Conservation (phyloP, 495 filamentous ascomycete species). For the Lasiosphaeris hirsuta region DNA sequence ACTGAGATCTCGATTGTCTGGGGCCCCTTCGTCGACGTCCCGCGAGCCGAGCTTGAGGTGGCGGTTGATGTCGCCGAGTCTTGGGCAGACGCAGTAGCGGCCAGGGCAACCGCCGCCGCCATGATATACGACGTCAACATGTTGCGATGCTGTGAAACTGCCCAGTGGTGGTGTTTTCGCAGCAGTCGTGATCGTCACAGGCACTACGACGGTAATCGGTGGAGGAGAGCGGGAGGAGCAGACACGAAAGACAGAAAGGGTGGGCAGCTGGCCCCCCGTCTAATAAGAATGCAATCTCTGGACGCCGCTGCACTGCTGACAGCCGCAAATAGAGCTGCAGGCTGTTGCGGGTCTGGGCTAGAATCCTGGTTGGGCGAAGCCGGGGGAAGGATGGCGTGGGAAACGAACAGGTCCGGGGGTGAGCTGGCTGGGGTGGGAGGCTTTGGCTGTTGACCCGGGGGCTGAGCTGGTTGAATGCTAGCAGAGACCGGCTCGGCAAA, state of each 20-base stretch:
- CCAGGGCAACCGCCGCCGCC: conserved; percentile 7
- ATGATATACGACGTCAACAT: conserved; percentile 12
- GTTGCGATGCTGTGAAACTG: neutral
- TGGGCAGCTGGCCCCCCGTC: conserved; percentile 1
- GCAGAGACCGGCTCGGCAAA: conserved; percentile 7
- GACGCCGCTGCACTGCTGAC: conserved; percentile 8
- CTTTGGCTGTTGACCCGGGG: conserved; percentile 10
- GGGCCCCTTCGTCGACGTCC: neutral
- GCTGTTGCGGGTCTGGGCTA: conserved; percentile 2
- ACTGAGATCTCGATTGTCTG: conserved; percentile 28
- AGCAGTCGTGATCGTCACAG: neutral
- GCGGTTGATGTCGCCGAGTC: neutral
- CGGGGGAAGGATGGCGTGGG: neutral
- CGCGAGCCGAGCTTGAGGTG: neutral
- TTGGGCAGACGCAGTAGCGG: conserved; percentile 9
- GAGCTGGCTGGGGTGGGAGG: conserved; percentile 1
- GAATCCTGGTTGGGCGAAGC: conserved; percentile 4
- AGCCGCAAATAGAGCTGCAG: conserved; percentile 15
- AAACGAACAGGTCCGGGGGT: neutral
- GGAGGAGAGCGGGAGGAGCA: neutral
- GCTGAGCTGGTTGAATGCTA: conserved; percentile 10
- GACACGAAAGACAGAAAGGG: conserved; percentile 1
- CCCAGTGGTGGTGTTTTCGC: neutral
- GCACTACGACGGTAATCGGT: neutral
- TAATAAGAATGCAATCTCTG: conserved; percentile 10